These are phyloP conservation scores for Cercospora sesami DNA, from an alignment of 2,329 filamentous ascomycete species.

Conservation along the genomic window DNA sequence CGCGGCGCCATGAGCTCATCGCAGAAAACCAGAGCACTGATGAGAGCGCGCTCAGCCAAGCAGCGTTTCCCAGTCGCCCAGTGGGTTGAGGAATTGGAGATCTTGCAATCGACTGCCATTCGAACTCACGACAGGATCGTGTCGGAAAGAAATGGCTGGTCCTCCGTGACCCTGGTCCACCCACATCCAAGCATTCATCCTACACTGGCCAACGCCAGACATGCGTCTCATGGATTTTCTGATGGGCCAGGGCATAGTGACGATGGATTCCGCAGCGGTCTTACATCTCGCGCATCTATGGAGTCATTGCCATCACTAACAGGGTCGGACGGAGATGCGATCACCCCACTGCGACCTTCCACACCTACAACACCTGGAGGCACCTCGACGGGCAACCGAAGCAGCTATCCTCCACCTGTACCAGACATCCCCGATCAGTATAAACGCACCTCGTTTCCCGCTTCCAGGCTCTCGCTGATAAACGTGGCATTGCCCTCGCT, in stretches of 20 bases:
- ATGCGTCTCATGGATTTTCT: conserved; percentile 10
- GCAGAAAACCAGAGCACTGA: conserved; percentile 55
- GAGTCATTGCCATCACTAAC: not conserved
- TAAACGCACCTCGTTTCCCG: conserved; percentile 1
- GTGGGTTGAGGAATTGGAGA: conserved; percentile 64
- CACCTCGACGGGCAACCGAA: not conserved
- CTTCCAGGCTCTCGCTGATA: conserved; percentile 50
- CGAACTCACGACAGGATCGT: conserved; percentile 51
- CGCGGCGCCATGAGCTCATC: conserved; percentile 59
- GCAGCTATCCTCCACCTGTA: not conserved
- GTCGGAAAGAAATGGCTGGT: conserved; percentile 20
- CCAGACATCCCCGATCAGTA: conserved; percentile 1
- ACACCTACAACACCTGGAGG: conserved; percentile 2
- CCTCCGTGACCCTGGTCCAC: conserved; percentile 18
- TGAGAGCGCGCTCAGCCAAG: conserved; percentile 64
- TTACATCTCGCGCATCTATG: not conserved
- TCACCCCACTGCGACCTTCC: conserved; percentile 1
- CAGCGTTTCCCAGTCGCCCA: conserved; percentile 66
- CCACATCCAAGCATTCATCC: conserved; percentile 21
- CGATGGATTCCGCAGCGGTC: not conserved
- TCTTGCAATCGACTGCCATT: conserved; percentile 60
- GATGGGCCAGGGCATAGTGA: conserved; percentile 13
- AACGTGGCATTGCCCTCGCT: conserved; percentile 57
- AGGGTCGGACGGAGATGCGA: not conserved
- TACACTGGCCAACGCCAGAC: conserved; percentile 16